These are phyloP conservation scores for Camellia japonica DNA, from an alignment of 148 eudicot species.

Conservation along the genomic window DNA sequence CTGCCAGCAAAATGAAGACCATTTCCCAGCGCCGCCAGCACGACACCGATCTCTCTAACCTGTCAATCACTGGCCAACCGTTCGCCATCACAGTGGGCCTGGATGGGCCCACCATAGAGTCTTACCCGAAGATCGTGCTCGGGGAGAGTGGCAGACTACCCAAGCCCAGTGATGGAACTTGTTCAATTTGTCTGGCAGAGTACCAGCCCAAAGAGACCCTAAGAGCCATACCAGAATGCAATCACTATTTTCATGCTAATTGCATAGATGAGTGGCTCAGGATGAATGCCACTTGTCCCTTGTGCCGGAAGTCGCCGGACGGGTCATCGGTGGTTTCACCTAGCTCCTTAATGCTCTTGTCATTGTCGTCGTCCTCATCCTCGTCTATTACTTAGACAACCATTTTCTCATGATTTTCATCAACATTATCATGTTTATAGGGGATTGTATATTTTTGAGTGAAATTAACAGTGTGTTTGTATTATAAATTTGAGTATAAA, in stretches of 20 bases:
- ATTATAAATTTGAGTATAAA: no score
- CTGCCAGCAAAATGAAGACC: slow-evolving; percentile 24
- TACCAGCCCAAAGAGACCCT: slow-evolving; percentile 60
- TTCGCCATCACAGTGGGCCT: background rate
- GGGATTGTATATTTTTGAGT: no score
- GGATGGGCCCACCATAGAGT: slow-evolving; percentile 8
- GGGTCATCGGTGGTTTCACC: slow-evolving; percentile 19
- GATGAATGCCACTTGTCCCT: slow-evolving; percentile 68
- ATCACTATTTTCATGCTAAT: slow-evolving; percentile 69
- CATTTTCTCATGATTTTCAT: no score
- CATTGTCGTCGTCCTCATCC: slow-evolving; percentile 8
- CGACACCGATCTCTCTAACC: slow-evolving; percentile 27
- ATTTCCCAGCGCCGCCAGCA: slow-evolving; percentile 13
- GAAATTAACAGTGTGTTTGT: no score
- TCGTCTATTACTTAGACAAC: no score
- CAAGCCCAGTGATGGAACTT: slow-evolving; percentile 38
- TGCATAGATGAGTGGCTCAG: slow-evolving; percentile 87
- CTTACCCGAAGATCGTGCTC: background rate
- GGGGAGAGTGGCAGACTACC: slow-evolving; percentile 44
- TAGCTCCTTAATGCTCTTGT: background rate
- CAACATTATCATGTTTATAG: no score
- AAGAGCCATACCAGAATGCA: slow-evolving; percentile 66
- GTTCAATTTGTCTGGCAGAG: slow-evolving; percentile 70
- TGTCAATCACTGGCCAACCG: slow-evolving; percentile 40
- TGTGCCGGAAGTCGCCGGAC: slow-evolving; percentile 66